Conservation (phyloP, 148 eudicot genomes). For the Bassia scoparia region DNA sequence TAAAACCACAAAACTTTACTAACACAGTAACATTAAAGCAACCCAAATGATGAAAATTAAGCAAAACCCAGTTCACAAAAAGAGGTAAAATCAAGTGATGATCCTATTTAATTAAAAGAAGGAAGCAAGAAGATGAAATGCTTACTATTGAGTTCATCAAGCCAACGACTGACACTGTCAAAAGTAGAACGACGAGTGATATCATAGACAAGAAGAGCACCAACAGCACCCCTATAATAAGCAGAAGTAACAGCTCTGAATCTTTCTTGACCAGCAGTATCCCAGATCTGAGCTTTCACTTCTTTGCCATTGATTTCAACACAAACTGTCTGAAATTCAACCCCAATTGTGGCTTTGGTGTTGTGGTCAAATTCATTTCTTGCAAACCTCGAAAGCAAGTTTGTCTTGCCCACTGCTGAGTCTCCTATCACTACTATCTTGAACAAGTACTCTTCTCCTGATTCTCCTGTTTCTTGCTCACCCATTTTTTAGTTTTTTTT, state of each 20-base stretch:
- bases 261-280: conserved; percentile 82
- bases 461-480: conserved; percentile 33
- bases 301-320: conserved; percentile 71
- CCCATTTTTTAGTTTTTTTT: conserved; percentile 17
- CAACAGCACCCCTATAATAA: conserved; percentile 80
- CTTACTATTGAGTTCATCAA: conserved; percentile 77
- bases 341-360: conserved; percentile 83
- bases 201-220: conserved; percentile 78
- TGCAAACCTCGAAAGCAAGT: conserved; percentile 64
- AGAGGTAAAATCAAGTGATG: not conserved
- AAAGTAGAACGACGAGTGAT: conserved; percentile 56
- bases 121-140: not conserved
- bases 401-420: conserved; percentile 81
- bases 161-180: conserved; percentile 68
- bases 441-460: conserved; percentile 75
- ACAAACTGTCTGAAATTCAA: conserved; percentile 75
- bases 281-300: conserved; percentile 86
- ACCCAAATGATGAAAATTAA: not conserved
- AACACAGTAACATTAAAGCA: not conserved
- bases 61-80: not conserved
- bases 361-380: conserved; percentile 66
- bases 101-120: not conserved
- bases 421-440: conserved; percentile 83
- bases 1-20: not conserved
- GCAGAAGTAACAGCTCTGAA: conserved; percentile 84